These are phyloP conservation scores for Nicotiana sylvestris DNA, from an alignment of 257 asterid species.

Conservation along the genomic window DNA sequence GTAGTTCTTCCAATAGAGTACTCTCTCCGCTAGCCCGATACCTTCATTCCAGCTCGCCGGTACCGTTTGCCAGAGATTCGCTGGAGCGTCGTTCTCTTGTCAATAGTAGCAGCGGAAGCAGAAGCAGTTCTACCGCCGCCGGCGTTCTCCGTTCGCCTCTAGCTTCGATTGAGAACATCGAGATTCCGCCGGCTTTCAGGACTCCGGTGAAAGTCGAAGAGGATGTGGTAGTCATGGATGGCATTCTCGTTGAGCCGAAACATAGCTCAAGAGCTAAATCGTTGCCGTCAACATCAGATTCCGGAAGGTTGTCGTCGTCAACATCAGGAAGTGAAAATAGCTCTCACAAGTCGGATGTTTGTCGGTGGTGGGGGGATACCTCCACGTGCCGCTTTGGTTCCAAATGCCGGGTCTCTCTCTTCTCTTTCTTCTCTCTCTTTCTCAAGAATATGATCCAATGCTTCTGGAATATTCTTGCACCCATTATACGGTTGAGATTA, in stretches of 20 bases:
- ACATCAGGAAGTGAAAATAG: constrained; percentile 30
- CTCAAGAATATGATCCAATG: constrained; percentile 15
- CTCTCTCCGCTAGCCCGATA: constrained; percentile 27
- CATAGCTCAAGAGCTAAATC: constrained; percentile 17
- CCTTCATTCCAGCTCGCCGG: background rate
- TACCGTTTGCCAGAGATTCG: background rate
- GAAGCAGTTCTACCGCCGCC: background rate
- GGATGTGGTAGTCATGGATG: constrained; percentile 78
- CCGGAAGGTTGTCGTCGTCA: constrained; percentile 25
- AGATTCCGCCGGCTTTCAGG: constrained; percentile 18
- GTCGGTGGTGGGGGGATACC: constrained; percentile 42
- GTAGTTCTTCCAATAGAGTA: constrained; percentile 24
- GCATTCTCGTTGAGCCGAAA: constrained; percentile 49
- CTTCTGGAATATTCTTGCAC: background rate
- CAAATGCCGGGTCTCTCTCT: constrained; percentile 48
- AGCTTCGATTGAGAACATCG: constrained; percentile 21
- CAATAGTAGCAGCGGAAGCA: constrained; percentile 4
- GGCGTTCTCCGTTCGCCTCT: constrained; percentile 10
- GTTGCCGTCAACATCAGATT: constrained; percentile 31
- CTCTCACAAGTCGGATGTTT: constrained; percentile 26
- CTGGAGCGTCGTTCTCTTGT: background rate
- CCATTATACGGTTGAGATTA: constrained; percentile 19
- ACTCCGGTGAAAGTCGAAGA: constrained; percentile 64
- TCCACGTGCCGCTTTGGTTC: constrained; percentile 49
- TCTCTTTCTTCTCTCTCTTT: constrained; percentile 13